Evolutionary conservation across 1,139 yeast species (phyloP).

Genomic region (Suhomyces ambrosiae): DNA sequence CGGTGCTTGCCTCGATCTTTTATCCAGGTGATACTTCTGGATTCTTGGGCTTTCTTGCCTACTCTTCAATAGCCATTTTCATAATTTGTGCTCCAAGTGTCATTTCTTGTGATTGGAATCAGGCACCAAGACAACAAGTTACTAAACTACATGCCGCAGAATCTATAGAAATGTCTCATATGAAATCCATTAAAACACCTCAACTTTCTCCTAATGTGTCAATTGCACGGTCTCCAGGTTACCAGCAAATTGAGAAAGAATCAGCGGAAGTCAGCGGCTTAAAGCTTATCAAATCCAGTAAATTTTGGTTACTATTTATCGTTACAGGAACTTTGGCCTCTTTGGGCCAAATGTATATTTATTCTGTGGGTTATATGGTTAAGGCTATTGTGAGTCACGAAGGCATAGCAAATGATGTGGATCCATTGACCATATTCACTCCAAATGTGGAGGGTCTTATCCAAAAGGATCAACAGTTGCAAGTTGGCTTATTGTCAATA

Average conservation of each 20-base stretch:
- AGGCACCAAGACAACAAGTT: constrained; percentile 1
- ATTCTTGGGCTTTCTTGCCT: constrained; percentile 50
- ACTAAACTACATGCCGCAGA: constrained; percentile 6
- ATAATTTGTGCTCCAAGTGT: constrained; percentile 50
- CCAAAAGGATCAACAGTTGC: constrained; percentile 55
- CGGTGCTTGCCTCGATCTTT: constrained; percentile 49
- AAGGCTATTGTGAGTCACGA: constrained; percentile 46
- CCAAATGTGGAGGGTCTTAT: constrained; percentile 31
- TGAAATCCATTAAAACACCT: constrained; percentile 12
- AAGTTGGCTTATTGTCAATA: constrained; percentile 56
- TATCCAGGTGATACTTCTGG: constrained; percentile 54
- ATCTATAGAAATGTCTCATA: constrained; percentile 17
- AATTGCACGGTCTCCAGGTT: constrained; percentile 9
- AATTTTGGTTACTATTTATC: constrained; percentile 53
- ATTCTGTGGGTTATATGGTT: constrained; percentile 62
- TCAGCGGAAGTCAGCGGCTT: constrained; percentile 19
- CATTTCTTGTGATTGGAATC: constrained; percentile 40
- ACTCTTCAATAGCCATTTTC: constrained; percentile 41
- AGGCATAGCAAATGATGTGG: constrained; percentile 14
- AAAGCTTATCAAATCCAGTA: constrained; percentile 31
- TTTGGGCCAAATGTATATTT: constrained; percentile 63
- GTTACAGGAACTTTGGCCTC: constrained; percentile 56
- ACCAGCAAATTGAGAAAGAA: constrained; percentile 6
- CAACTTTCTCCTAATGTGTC: constrained; percentile 13
- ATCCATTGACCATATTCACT: neutral